A percentile compares a stretch with the other conserved stretches of the same genome.
Conservation (phyloP, 2,329 filamentous ascomycete species). For the Sporothrix inflata region DNA sequence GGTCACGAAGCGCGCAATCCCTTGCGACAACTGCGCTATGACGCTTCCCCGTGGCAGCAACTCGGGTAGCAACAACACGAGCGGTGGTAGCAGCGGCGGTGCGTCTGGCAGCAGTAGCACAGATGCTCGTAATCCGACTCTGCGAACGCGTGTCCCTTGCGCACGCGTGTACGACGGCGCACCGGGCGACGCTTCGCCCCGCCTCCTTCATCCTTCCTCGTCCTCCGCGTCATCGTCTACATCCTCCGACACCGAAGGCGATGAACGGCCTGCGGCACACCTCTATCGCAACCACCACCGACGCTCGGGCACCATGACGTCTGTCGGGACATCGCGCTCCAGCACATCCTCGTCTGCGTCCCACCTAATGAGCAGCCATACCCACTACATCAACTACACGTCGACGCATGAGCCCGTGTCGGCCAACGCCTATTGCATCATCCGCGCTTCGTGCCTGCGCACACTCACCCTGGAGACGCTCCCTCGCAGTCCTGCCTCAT, state of each 20-base stretch:
- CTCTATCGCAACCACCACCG: slow-evolving; percentile 38
- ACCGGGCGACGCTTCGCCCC: slow-evolving; percentile 52
- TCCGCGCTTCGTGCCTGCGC: slow-evolving; percentile 67
- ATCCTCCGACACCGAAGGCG: slow-evolving; percentile 55
- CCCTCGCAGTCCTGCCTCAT: slow-evolving; percentile 56
- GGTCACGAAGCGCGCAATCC: slow-evolving; percentile 65
- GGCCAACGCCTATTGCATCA: slow-evolving; percentile 66
- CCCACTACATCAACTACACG: slow-evolving; percentile 69
- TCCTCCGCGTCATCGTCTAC: slow-evolving; percentile 43
- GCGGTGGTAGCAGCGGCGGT: neutral
- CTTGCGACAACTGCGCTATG: slow-evolving; percentile 70
- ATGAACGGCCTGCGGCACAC: slow-evolving; percentile 46
- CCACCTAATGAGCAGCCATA: slow-evolving; percentile 51
- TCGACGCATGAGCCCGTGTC: slow-evolving; percentile 68
- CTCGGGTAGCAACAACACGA: neutral
- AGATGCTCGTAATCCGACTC: slow-evolving; percentile 55
- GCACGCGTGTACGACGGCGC: slow-evolving; percentile 57
- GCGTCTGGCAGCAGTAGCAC: slow-evolving; percentile 20
- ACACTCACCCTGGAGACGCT: slow-evolving; percentile 69
- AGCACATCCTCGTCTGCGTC: slow-evolving; percentile 53
- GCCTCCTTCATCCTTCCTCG: slow-evolving; percentile 55
- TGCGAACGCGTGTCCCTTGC: slow-evolving; percentile 64
- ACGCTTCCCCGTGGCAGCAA: slow-evolving; percentile 54
- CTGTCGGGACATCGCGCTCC: slow-evolving; percentile 55
- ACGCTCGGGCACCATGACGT: slow-evolving; percentile 49